Conservation (phyloP, 129 eudicot species). For the Artemisia annua region DNA sequence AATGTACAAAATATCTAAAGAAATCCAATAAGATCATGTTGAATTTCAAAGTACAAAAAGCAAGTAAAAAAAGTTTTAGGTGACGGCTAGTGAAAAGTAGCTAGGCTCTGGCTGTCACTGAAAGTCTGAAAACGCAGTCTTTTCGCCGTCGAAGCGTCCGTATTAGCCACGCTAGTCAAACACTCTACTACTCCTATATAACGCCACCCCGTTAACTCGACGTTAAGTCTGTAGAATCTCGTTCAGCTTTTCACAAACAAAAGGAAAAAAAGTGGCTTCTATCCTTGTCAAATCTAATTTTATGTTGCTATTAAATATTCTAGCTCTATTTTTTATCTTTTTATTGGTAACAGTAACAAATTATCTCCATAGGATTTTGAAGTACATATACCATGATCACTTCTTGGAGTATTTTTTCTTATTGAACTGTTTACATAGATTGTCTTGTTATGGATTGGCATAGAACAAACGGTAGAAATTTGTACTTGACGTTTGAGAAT, state of each 20-base stretch:
- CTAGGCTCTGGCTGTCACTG: constrained; percentile 26
- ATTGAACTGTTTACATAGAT: too few relatives aligned
- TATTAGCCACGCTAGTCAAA: constrained; percentile 18
- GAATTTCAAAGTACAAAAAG: background rate
- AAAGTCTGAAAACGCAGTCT: background rate
- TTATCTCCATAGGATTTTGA: background rate
- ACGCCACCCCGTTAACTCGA: constrained; percentile 14
- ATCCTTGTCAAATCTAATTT: constrained; percentile 7
- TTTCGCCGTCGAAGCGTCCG: constrained; percentile 23
- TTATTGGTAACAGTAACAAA: constrained; percentile 5
- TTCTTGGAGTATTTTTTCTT: too few relatives aligned
- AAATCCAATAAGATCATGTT: too few relatives aligned
- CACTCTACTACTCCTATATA: background rate
- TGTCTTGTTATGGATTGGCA: too few relatives aligned
- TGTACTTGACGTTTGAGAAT: too few relatives aligned
- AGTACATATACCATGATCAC: too few relatives aligned
- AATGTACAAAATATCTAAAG: too few relatives aligned
- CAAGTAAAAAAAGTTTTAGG: background rate
- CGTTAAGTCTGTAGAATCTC: constrained; percentile 8
- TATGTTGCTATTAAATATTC: background rate
- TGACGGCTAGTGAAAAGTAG: constrained; percentile 6
- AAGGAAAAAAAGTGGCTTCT: background rate
- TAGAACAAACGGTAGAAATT: too few relatives aligned
- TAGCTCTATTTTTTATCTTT: background rate
- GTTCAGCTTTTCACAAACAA: constrained; percentile 8